Evolutionary conservation across 2,329 filamentous ascomycete species (phyloP), one percentile per base, ranked within the genome.

Genomic region (Aspergillus persii): DNA sequence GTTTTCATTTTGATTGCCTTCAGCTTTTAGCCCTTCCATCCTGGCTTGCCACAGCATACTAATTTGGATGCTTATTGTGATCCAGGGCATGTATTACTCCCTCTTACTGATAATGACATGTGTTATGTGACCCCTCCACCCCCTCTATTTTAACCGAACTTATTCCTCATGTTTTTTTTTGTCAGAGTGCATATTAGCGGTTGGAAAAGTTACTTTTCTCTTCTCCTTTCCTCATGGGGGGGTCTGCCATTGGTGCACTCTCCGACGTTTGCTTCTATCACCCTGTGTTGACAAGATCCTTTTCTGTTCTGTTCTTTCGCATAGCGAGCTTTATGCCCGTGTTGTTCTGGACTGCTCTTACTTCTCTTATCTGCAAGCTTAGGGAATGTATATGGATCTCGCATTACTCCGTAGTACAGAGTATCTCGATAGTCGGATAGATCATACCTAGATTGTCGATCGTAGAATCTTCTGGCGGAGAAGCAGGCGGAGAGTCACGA

Each of bases 121-220:
- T 74, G 74, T 74, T 74, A 75, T 66, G 72, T 74, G 73, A 69
- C 66, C 68, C 68, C 15, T 68, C 63, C 63, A 58, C 36, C 36
- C 6, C n/a, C 15, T 36, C 15, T 12, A 36, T 47, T 23, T 47
- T 47, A 11, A 26, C 11, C 27, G 18, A 47, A 30, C 18, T 23
- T 50, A 36, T 64, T 15, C 15, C n/a, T 41, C 5, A 41, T 41
- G 5, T 18, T 41, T n/a, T 41, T 47, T 47, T 47, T 62, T 65
- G 70, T 71, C 70, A 73, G 71, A 69, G 63, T 72, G 73, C 73
- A 76, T 77, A 69, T 73, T 74, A 76, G 74, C 73, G 73, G 72
- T 76, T 76, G 70, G 73, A 75, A 76, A 76, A 77, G 71, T 75
- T 58, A 36, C 53, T 48, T 63, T 61, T 69, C 61, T 70, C 68